Conservation (phyloP, 2,329 filamentous ascomycete genomes). For the Pseudocercospora vitis region DNA sequence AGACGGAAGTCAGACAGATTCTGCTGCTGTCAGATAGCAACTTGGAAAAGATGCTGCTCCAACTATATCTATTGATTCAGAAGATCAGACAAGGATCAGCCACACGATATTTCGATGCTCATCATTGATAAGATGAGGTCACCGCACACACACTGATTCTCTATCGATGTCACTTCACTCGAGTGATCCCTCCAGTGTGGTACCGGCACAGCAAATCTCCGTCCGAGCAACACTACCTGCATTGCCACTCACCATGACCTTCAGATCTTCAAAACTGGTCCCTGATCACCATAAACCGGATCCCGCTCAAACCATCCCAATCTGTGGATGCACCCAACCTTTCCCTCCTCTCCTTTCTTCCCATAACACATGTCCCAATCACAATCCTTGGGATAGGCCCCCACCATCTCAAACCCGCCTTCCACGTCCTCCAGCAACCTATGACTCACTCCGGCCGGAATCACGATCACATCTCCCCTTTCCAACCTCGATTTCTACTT, state of each 20-base stretch:
- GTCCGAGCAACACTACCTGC: background rate
- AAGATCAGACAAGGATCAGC: too few relatives aligned
- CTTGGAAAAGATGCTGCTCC: too few relatives aligned
- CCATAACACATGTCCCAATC: conserved; percentile 75
- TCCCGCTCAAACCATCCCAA: conserved; percentile 61
- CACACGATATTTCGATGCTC: too few relatives aligned
- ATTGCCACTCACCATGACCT: background rate
- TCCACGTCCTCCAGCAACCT: conserved; percentile 59
- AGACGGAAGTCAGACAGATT: background rate
- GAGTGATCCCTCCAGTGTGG: too few relatives aligned
- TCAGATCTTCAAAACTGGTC: conserved; percentile 51
- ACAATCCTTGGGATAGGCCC: conserved; percentile 59
- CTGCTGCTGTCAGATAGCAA: too few relatives aligned
- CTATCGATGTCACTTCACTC: too few relatives aligned
- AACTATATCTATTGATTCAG: too few relatives aligned
- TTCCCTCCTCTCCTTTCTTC: conserved; percentile 55
- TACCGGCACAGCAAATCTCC: too few relatives aligned
- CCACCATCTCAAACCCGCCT: conserved; percentile 65
- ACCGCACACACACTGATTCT: too few relatives aligned
- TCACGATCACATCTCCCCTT: conserved; percentile 64
- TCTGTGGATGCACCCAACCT: conserved; percentile 49
- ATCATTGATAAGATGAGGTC: too few relatives aligned
- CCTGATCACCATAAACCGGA: conserved; percentile 59
- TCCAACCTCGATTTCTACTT: conserved; percentile 57
- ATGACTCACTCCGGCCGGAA: conserved; percentile 67